Conservation (phyloP, 371 early-diverging fungal genomes). For the Mortierella sp. region DNA sequence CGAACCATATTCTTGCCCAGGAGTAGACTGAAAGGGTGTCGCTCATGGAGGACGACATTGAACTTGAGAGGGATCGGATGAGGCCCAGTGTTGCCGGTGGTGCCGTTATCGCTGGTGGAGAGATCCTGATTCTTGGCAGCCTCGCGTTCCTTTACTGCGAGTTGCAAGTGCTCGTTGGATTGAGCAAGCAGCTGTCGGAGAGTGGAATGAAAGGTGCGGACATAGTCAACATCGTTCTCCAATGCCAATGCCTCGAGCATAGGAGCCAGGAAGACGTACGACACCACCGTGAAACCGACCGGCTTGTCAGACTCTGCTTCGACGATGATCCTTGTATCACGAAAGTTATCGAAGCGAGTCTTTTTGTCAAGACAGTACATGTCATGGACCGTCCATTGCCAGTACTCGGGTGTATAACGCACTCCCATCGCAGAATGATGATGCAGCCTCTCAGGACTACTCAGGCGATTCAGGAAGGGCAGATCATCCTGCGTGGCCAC, state of each 20-base stretch:
- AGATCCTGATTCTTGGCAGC: conserved; percentile 7
- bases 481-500: conserved; percentile 18
- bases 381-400: conserved; percentile 35
- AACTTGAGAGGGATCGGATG: not conserved
- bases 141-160: not conserved
- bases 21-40: conserved; percentile 19
- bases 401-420: conserved; percentile 23
- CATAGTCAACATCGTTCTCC: conserved; percentile 9
- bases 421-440: not conserved
- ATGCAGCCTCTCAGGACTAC: conserved; percentile 8
- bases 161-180: conserved; percentile 5
- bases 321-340: conserved; percentile 29
- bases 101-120: not conserved
- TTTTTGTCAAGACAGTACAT: not conserved
- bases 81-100: not conserved
- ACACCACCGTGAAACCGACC: conserved; percentile 24
- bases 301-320: conserved; percentile 9
- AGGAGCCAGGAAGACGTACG: not conserved
- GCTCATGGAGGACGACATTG: not conserved
- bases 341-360: conserved; percentile 23
- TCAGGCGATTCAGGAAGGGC: conserved; percentile 23
- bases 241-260: conserved; percentile 22
- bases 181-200: conserved; percentile 13
- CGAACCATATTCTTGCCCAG: conserved; percentile 7
- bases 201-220: conserved; percentile 2